These are phyloP conservation scores for Fusarium napiforme DNA, from an alignment of 2,329 filamentous ascomycete genomes.

Conservation along the genomic window DNA sequence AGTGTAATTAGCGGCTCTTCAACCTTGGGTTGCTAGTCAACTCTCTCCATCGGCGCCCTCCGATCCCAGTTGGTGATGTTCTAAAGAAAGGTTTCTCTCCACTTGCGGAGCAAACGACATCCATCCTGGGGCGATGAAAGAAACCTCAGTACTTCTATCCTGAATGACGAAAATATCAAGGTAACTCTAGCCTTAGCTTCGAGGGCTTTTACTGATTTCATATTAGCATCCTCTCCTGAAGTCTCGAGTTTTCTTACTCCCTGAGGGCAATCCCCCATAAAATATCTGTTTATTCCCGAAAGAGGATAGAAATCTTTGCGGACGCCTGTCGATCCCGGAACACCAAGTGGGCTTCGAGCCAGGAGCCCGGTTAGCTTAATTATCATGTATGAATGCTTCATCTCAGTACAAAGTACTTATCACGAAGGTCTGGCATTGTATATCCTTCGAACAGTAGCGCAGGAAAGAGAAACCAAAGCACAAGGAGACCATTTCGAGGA, in stretches of 20 bases:
- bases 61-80: constrained; percentile 4
- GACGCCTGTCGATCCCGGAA: constrained; percentile 28
- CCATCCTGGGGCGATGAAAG: neutral
- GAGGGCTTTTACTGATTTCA: neutral
- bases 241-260: neutral
- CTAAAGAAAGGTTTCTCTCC: neutral
- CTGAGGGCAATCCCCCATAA: neutral
- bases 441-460: constrained; percentile 8
- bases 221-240: neutral
- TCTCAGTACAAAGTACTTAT: neutral
- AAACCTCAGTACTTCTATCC: neutral
- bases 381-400: neutral
- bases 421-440: neutral
- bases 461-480: neutral
- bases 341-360: constrained; percentile 22
- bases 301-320: constrained; percentile 1
- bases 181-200: neutral
- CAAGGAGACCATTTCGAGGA: neutral
- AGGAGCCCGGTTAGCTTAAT: constrained; percentile 13
- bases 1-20: constrained; percentile 11
- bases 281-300: neutral
- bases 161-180: neutral
- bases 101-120: constrained; percentile 7
- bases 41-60: constrained; percentile 29
- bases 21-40: neutral